Conservation (phyloP, 805 yeast species). For the Tetrapisispora namnaoensis region DNA sequence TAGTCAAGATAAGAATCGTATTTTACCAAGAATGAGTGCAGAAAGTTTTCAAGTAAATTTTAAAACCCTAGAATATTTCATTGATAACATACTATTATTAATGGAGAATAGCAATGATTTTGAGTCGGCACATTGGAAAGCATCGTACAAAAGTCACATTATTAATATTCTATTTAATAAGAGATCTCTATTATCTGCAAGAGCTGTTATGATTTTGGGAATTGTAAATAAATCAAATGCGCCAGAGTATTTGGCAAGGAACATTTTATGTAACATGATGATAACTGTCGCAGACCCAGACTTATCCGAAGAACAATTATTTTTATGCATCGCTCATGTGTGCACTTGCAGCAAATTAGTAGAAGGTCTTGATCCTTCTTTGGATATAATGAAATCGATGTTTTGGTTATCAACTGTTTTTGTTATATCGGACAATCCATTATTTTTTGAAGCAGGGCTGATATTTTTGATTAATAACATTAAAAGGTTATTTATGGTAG, state of each 20-base stretch:
- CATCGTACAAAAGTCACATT: conserved; percentile 53
- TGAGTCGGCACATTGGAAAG: conserved; percentile 44
- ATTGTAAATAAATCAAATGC: conserved; percentile 52
- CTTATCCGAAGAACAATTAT: conserved; percentile 21
- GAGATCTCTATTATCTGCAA: conserved; percentile 48
- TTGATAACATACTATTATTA: conserved; percentile 43
- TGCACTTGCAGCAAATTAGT: conserved; percentile 31
- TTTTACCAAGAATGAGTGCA: conserved; percentile 24
- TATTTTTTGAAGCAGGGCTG: conserved; percentile 31
- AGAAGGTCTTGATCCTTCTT: conserved; percentile 27
- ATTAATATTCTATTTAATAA: conserved; percentile 47
- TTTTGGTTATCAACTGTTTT: conserved; percentile 30
- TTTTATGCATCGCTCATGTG: conserved; percentile 27
- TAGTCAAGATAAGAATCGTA: conserved; percentile 39
- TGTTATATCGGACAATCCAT: conserved; percentile 24
- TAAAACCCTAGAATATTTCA: conserved; percentile 43
- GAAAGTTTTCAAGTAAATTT: conserved; percentile 30
- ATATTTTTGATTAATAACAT: conserved; percentile 30
- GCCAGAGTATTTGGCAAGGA: conserved; percentile 39
- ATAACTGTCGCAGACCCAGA: conserved; percentile 28
- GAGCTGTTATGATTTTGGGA: conserved; percentile 61
- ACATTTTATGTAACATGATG: conserved; percentile 17
- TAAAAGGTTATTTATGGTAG: conserved; percentile 19
- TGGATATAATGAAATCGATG: conserved; percentile 20
- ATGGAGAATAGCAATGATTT: conserved; percentile 37